Conservation (phyloP, 768 basidiomycete genomes). For the Mycena kentingensis region DNA sequence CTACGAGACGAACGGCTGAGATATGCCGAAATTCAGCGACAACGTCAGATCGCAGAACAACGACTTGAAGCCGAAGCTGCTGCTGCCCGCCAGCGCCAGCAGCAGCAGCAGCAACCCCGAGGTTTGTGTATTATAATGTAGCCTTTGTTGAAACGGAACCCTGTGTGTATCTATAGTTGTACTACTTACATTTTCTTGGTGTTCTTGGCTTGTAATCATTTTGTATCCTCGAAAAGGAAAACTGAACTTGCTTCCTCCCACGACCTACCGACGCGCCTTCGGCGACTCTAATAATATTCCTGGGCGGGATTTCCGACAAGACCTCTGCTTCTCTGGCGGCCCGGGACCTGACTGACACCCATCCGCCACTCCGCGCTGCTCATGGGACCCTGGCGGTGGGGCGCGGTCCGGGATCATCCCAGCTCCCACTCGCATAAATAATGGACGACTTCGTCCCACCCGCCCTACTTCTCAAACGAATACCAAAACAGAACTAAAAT, state of each 20-base stretch:
- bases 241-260: too few relatives aligned
- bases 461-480: neutral
- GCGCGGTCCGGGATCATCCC: neutral
- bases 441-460: too few relatives aligned
- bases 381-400: neutral
- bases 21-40: neutral
- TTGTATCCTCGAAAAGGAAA: too few relatives aligned
- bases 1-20: neutral
- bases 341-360: too few relatives aligned
- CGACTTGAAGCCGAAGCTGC: neutral
- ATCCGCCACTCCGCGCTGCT: too few relatives aligned
- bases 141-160: neutral
- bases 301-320: too few relatives aligned
- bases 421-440: neutral
- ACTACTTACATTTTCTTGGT: neutral
- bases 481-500: neutral
- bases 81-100: neutral
- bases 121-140: conserved; percentile 7
- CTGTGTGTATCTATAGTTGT: neutral
- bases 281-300: too few relatives aligned
- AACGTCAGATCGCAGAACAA: too few relatives aligned
- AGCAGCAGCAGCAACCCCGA: neutral
- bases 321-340: too few relatives aligned
- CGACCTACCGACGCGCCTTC: too few relatives aligned
- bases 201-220: too few relatives aligned